A percentile compares a stretch with the other conserved stretches of the same genome.
Conservation (phyloP, 805 yeast species). For the Blastobotrys muscicola region DNA sequence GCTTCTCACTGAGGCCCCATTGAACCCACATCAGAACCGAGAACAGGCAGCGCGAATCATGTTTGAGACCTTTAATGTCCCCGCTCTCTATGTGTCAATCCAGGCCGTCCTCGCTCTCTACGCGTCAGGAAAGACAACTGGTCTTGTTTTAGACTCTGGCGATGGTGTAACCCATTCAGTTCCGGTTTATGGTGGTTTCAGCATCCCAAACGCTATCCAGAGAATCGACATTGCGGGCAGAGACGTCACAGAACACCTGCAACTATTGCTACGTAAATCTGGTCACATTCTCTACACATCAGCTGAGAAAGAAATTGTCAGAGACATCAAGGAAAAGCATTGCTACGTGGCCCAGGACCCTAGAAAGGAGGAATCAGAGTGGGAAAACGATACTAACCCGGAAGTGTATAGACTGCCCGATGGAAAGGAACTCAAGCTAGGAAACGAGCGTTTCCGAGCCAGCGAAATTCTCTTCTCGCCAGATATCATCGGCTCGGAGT, state of each 20-base stretch:
- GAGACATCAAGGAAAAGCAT: slow-evolving; percentile 65
- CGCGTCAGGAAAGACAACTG: slow-evolving; percentile 86
- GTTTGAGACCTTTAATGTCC: slow-evolving; percentile 65
- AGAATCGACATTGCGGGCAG: slow-evolving; percentile 79
- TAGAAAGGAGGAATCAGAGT: slow-evolving; percentile 39
- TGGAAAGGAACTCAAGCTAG: slow-evolving; percentile 59
- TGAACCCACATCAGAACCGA: slow-evolving; percentile 58
- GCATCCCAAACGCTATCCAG: slow-evolving; percentile 60
- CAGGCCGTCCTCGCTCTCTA: slow-evolving; percentile 79
- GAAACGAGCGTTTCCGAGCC: slow-evolving; percentile 61
- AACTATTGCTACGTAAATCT: slow-evolving; percentile 54
- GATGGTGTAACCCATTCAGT: slow-evolving; percentile 87
- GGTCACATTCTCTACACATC: slow-evolving; percentile 61
- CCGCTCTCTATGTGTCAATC: slow-evolving; percentile 62
- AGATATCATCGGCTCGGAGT: slow-evolving; percentile 66
- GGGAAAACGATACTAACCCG: slow-evolving; percentile 16
- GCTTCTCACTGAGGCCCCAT: slow-evolving; percentile 79
- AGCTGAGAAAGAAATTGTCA: slow-evolving; percentile 74
- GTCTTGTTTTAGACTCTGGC: slow-evolving; percentile 82
- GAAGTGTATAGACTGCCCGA: slow-evolving; percentile 64
- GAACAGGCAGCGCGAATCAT: slow-evolving; percentile 52
- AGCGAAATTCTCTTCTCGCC: slow-evolving; percentile 83
- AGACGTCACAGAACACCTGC: slow-evolving; percentile 71
- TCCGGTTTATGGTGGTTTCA: slow-evolving; percentile 85
- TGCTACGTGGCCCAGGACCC: slow-evolving; percentile 59